These are phyloP conservation scores for Trichoderma sp. DNA, from an alignment of 2,329 filamentous ascomycete species.

Conservation along the genomic window DNA sequence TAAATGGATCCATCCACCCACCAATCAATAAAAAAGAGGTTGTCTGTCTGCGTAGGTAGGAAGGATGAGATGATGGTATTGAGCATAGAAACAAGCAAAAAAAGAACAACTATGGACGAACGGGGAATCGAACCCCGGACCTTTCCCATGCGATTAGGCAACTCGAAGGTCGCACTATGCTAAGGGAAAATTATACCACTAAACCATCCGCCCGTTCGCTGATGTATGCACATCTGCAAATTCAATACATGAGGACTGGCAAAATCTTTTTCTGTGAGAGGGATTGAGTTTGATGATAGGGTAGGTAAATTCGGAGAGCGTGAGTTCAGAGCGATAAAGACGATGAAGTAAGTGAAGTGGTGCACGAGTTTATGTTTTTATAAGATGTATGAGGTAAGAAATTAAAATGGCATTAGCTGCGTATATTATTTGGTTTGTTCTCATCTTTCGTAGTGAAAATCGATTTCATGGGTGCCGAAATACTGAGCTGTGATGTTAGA, in stretches of 20 bases:
- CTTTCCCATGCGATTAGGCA: slow-evolving; percentile 18
- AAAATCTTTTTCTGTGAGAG: neutral
- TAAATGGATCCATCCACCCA: neutral
- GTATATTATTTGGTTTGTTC: neutral
- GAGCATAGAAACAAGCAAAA: neutral
- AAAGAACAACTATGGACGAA: slow-evolving; percentile 18
- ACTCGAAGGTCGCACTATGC: slow-evolving; percentile 16
- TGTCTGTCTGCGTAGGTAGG: too few species aligned
- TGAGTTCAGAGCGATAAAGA: neutral
- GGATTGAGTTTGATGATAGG: neutral
- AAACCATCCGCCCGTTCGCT: slow-evolving; percentile 24
- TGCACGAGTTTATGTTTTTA: too few species aligned
- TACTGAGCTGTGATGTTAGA: neutral
- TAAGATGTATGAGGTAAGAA: neutral
- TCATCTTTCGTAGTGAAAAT: neutral
- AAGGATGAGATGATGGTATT: neutral
- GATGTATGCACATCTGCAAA: neutral
- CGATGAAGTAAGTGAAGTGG: too few species aligned
- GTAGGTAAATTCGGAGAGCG: neutral
- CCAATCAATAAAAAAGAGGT: neutral
- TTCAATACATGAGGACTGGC: neutral
- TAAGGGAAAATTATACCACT: slow-evolving; percentile 27
- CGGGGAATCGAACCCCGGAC: slow-evolving; percentile 23
- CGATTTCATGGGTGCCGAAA: neutral
- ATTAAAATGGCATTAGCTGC: neutral